A percentile compares a stretch with the other conserved stretches of the same genome.
Evolutionary conservation across 1,284 basidiomycete species (phyloP).

Genomic region (Naganishia sp.): DNA sequence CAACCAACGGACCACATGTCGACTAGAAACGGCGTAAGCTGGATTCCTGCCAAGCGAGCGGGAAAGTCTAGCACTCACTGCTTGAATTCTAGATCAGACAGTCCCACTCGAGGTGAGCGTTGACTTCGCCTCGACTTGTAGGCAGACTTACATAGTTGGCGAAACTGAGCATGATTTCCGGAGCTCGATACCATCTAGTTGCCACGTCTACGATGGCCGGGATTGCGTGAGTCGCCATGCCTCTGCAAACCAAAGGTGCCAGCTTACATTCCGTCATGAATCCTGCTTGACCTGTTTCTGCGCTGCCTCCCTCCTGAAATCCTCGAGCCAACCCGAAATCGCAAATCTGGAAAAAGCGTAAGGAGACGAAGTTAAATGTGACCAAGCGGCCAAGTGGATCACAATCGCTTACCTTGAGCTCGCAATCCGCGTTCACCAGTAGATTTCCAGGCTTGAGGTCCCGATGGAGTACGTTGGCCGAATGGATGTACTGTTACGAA

Average conservation of each 20-base stretch:
- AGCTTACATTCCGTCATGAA: constrained; percentile 94
- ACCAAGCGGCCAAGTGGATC: neutral
- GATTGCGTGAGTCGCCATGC: neutral
- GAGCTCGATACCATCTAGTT: constrained; percentile 95
- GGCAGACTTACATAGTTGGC: constrained; percentile 78
- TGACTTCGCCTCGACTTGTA: neutral
- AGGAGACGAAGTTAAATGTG: neutral
- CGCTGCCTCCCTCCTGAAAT: constrained; percentile 75
- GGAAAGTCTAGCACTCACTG: constrained; percentile 45
- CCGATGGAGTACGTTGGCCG: constrained; percentile 94
- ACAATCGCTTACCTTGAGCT: constrained; percentile 62
- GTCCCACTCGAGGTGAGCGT: constrained; percentile 8
- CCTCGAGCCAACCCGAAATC: constrained; percentile 97
- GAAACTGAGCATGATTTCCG: constrained; percentile 96
- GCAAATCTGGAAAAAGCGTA: constrained; percentile 65
- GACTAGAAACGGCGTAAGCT: constrained; percentile 57
- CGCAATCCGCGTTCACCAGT: constrained; percentile 97
- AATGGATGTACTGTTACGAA: constrained; percentile 82
- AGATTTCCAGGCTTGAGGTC: constrained; percentile 94
- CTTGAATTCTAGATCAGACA: constrained; percentile 54
- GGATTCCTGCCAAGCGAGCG: no score
- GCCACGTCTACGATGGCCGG: constrained; percentile 62
- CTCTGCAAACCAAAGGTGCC: neutral
- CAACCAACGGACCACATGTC: constrained; percentile 99
- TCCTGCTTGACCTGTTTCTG: constrained; percentile 75